Base-by-base conservation (phyloP, 306 rosid genomes). In the Argentina anserina region DNA sequence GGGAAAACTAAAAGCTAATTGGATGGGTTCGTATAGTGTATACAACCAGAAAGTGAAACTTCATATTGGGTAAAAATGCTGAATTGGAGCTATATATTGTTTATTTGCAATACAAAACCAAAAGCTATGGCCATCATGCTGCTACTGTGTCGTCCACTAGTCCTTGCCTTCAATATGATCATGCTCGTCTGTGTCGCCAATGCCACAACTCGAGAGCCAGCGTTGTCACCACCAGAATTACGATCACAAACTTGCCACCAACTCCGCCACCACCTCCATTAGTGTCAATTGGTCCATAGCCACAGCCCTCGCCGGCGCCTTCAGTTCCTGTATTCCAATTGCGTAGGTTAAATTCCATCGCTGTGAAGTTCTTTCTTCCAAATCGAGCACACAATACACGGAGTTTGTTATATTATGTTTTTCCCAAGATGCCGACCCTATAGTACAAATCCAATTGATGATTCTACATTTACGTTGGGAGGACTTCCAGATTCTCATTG, bases 241-340 rank as follows among this genome's bases (percentile, higher is more conserved):
- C 2, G 6, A 61, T 33, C 66, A 61, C 66, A 7, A 61, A 17
- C 66, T 61, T 61, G 42, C 66, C 25, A 61, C 41, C 33, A 20
- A 20, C 9, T 15, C 66, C 66, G 7, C 41, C 66, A 61, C 25
- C 66, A 17, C 41, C 5, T 9, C 21, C 41, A 33, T 33, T 8
- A 17, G 42, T 26, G 33, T 34, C 23, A 17, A 23, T 20, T 17
- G 17, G 9, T 15, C 23, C 14, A 14, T 61, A 15, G 14, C 25
- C 66, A 37, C 39, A 17, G 25, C 42, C 14, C 33, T 25, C 66
- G 33, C 33, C 26, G 40, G 1, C 12, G 4, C 42, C 25, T 7
- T 61, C 66, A 33, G 66, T 33, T 61, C 66, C 66, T 61, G 66
- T 33, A 61, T 33, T 29, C 25, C 25, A 61, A 14, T 18, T 61